Evolutionary conservation across 495 filamentous ascomycete species (phyloP).

Genomic region (Aspergillus sclerotioniger): DNA sequence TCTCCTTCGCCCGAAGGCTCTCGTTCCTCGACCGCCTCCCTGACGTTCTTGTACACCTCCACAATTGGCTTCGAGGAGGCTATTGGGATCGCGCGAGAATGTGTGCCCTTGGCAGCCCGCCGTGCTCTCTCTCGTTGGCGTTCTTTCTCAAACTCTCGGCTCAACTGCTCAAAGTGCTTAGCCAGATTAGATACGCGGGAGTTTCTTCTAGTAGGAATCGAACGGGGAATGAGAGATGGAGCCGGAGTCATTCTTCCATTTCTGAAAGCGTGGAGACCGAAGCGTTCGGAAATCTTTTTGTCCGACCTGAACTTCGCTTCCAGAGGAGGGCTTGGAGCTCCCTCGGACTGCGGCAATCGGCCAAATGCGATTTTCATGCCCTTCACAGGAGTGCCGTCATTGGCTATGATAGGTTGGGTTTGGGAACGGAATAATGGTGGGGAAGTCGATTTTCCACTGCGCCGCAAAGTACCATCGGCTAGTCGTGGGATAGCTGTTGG

Average conservation of each 20-base stretch:
- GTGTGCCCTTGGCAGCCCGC: conserved; percentile 74
- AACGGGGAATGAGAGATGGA: conserved; percentile 85
- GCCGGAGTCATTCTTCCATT: conserved; percentile 54
- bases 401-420: conserved; percentile 57
- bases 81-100: conserved; percentile 80
- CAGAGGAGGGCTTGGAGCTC: conserved; percentile 21
- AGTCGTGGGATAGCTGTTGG: conserved; percentile 54
- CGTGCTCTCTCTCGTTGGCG: conserved; percentile 79
- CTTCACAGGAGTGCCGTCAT: conserved; percentile 19
- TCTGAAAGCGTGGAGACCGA: conserved; percentile 61
- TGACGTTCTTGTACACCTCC: conserved; percentile 89
- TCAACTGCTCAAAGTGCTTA: conserved; percentile 94
- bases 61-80: conserved; percentile 94
- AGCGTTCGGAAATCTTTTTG: conserved; percentile 68
- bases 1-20: conserved; percentile 69
- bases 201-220: conserved; percentile 64
- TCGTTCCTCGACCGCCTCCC: conserved; percentile 85
- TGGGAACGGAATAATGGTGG: conserved; percentile 68
- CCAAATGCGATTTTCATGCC: conserved; percentile 26
- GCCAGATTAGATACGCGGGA: conserved; percentile 83
- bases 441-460: conserved; percentile 46
- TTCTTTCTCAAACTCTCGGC: conserved; percentile 95
- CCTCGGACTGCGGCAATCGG: conserved; percentile 19
- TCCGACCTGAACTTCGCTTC: conserved; percentile 51
- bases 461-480: conserved; percentile 42